phyloP scores from a whole-genome alignment of 176 grass and related monocot species.

The Cenchrus americanus region DNA sequence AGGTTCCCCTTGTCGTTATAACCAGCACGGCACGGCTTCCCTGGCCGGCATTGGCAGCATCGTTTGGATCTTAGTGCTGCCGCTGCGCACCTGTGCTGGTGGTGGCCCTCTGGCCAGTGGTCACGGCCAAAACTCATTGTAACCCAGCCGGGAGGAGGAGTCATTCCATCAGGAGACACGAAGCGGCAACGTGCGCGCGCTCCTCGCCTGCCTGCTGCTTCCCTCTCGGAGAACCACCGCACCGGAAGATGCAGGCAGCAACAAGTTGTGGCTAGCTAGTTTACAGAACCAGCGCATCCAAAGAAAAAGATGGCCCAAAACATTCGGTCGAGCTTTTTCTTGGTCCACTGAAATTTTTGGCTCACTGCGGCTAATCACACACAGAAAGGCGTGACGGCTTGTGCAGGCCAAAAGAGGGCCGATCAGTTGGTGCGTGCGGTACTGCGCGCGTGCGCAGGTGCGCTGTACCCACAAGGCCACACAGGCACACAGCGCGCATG shows the following conservation, averaged over 20 bases:
- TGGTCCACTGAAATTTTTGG: no score
- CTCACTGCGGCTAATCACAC: not conserved
- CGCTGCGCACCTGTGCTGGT: not conserved
- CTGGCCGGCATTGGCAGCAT: conserved; percentile 37
- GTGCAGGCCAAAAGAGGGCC: not conserved
- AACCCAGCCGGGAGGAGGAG: not conserved
- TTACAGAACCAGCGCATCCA: not conserved
- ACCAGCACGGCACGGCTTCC: conserved; percentile 33
- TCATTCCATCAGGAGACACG: not conserved
- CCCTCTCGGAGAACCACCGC: not conserved
- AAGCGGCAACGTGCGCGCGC: not conserved
- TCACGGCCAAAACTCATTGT: conserved; percentile 31
- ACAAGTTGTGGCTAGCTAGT: not conserved
- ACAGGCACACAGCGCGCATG: not conserved
- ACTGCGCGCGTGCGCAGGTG: not conserved
- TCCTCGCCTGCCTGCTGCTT: conserved; percentile 6
- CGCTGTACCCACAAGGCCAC: conserved; percentile 19
- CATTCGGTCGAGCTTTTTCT: no score
- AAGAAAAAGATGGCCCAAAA: not conserved
- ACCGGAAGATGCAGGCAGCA: not conserved
- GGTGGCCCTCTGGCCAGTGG: not conserved
- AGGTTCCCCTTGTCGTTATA: conserved; percentile 38
- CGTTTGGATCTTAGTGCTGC: conserved; percentile 21
- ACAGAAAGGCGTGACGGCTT: conserved; percentile 1
- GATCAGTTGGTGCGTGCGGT: conserved; percentile 6